Evolutionary conservation across 768 basidiomycete species (phyloP), one percentile per base, ranked within the genome.

Genomic region (Russula earlei): DNA sequence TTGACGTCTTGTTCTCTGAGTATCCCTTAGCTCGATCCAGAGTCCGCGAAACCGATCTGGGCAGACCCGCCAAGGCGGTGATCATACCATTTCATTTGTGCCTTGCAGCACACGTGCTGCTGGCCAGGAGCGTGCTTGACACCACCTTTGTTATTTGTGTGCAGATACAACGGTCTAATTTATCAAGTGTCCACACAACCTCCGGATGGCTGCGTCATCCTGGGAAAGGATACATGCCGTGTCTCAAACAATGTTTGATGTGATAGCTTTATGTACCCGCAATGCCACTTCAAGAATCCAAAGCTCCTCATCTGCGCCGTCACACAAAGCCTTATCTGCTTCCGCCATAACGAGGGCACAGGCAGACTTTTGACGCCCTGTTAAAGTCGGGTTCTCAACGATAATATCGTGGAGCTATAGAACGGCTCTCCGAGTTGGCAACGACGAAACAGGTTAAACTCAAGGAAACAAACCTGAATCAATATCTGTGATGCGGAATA

Each of bases 281-380:
- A 96, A 69, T n/a, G 83, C 92, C 33, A 91, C 85, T 65, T 96
- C 90, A 14, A 99, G 72, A 31, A 90, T 81, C 85, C 95, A 96
- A 22, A 99, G 72, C 68, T 97, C 96, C 69, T 99, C 96, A 65
- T 99, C 96, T 15, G 90, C 93, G 0, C 96, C 96, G 60, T 98
- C 95, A 62, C 88, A 91, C 22, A 99, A 72, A 0, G 90, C 91
- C 69, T 98, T 98, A 71, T 99, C 96, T 25, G 91, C 91, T 68
- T 96, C 92, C 3, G 91, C 96, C 61, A 99, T 85, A 4, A 82
- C 82, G 19, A 96, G 74, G 3, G 87, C 89, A 58, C 88, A 87
- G 29, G 71, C 70, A 12, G 89, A 80, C 67, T 98, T 98, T 58
- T 90, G 86, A 24, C 82, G 79, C 20, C 86, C 82, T 15, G 82